Base-by-base conservation (phyloP, 2,329 filamentous ascomycete species). In the Meredithiella fracta region DNA sequence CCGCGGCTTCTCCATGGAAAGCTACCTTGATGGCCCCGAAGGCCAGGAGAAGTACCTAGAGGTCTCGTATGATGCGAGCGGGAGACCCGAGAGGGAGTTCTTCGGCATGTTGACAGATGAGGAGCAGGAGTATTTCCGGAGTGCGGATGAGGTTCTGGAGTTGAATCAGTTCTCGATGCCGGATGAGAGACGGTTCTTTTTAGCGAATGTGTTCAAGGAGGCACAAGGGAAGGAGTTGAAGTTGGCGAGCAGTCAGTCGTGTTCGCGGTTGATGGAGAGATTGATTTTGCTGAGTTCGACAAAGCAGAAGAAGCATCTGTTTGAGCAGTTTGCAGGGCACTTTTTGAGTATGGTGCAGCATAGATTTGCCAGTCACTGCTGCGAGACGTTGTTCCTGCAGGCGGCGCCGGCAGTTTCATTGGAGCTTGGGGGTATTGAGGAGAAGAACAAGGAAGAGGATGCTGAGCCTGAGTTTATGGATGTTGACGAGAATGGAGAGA, bases 361-460 rank as follows among this genome's bases (percentile, higher is more conserved):
- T 70, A 85, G 92, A 17, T 98, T 98, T 64, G 92, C 92, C 3
- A 94, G 90, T 59, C 92, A 98, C 72, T 97, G 91, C 70, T 96
- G 90, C 67, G 92, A 98, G 70, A 87, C 87, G 25, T 76, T 98
- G 31, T 97, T 98, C 67, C 73, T 90, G 51, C 80, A 86, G 61
- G 85, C 86, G 1, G 90, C 90, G 0, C 83, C 86, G 1, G 71
- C 85, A 9, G 85, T 95, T 38, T 85, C 84, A 14, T 73, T 83
- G 59, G 90, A 95, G 68, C 69, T 86, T 67, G 75, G 66, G 61
- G 77, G 65, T 47, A 72, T 65, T 62, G 67, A 66, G n/a, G 59
- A 72, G 31, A 70, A 72, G 38, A 67, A 66, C 15, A 62, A 63
- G 20, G 67, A 66, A n/a, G 68, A 68, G 1, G 68, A 71, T 9